Evolutionary conservation across 805 yeast species (phyloP).

Genomic region (Phaffomyces thermotolerans): DNA sequence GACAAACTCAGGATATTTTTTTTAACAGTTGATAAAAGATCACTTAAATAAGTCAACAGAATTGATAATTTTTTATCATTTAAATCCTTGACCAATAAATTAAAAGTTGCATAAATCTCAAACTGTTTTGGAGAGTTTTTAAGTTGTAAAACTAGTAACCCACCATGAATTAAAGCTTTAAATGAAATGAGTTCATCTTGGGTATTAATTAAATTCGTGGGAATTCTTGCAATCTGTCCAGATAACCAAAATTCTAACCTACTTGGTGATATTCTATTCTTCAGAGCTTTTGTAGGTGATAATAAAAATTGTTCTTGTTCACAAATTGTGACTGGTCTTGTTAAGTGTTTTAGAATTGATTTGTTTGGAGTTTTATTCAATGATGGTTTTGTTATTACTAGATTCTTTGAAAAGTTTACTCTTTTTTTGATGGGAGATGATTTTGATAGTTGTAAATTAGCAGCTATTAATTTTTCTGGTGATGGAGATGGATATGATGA

Average conservation of each 20-base stretch:
- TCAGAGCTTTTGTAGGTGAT: neutral
- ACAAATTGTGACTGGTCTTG: conserved; percentile 3
- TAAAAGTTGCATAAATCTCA: conserved; percentile 22
- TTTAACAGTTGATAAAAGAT: conserved; percentile 5
- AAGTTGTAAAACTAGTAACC: conserved; percentile 11
- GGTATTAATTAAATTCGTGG: neutral
- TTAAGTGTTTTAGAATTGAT: conserved; percentile 15
- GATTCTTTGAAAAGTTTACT: conserved; percentile 15
- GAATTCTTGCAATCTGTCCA: conserved; percentile 19
- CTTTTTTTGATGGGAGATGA: conserved; percentile 21
- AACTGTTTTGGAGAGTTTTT: conserved; percentile 14
- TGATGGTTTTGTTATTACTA: neutral
- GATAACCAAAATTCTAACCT: conserved; percentile 19
- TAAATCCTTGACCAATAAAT: conserved; percentile 16
- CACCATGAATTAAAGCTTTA: conserved; percentile 17
- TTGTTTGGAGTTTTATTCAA: conserved; percentile 15
- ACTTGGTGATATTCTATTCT: neutral
- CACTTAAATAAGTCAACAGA: conserved; percentile 4
- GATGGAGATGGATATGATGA: conserved; percentile 20
- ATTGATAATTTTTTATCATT: conserved; percentile 9
- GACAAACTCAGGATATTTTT: conserved; percentile 9
- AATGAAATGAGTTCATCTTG: conserved; percentile 12
- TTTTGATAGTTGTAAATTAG: conserved; percentile 3
- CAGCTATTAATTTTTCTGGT: conserved; percentile 8
- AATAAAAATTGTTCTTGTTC: conserved; percentile 9